Conservation (phyloP, 164 flowering plant genomes). For the Magnolia sinica region DNA sequence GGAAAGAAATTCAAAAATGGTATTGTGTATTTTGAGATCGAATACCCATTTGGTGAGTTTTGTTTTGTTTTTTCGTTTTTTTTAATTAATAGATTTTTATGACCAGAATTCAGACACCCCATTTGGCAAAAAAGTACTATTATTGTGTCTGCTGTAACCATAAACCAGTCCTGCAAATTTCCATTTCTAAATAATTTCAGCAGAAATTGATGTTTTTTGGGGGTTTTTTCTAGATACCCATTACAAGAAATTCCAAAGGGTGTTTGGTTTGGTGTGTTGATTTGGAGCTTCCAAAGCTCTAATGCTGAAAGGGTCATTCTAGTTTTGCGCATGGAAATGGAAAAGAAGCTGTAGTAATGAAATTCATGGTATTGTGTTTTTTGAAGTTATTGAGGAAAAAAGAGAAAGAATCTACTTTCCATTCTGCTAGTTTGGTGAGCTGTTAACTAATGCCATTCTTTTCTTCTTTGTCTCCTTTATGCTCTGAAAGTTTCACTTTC, state of each 20-base stretch:
- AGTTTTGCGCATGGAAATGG: neutral
- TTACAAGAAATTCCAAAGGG: slow-evolving; percentile 2
- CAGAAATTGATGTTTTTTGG: slow-evolving; percentile 3
- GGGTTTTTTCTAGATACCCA: slow-evolving; percentile 3
- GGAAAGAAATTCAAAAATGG: neutral
- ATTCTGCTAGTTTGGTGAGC: slow-evolving; percentile 49
- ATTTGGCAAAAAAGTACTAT: neutral
- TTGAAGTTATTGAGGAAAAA: neutral
- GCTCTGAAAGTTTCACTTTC: slow-evolving; percentile 91
- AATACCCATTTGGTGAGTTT: neutral
- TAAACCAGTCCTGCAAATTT: neutral
- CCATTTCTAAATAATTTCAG: slow-evolving; percentile 19
- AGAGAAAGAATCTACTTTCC: slow-evolving; percentile 73
- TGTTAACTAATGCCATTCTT: slow-evolving; percentile 61
- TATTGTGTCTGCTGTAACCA: neutral
- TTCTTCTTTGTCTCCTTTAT: slow-evolving; percentile 58
- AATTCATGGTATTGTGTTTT: slow-evolving; percentile 8
- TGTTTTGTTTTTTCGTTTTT: no score
- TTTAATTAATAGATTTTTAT: neutral
- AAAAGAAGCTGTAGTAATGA: slow-evolving; percentile 1
- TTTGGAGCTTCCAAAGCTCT: neutral
- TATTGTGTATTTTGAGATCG: neutral
- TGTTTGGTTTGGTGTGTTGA: slow-evolving; percentile 1
- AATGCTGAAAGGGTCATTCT: neutral
- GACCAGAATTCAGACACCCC: neutral